These are phyloP conservation scores for Jatropha curcas DNA, from an alignment of 345 rosid species.

Conservation along the genomic window DNA sequence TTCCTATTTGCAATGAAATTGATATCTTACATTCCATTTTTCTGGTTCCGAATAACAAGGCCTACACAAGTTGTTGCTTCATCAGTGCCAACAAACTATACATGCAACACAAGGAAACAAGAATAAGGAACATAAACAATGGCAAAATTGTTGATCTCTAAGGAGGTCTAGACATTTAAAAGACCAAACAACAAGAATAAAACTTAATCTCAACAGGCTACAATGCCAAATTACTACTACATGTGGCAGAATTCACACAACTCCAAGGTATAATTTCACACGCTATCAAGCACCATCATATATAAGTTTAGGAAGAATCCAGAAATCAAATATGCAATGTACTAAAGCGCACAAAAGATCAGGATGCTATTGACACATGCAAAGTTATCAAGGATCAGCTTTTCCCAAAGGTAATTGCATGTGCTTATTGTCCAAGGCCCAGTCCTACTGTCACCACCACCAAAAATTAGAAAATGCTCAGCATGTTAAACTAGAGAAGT, in stretches of 20 bases:
- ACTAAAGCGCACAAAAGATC: no score
- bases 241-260: neutral
- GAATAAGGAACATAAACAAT: neutral
- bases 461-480: no score
- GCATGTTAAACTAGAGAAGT: no score
- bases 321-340: no score
- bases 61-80: slow-evolving; percentile 93
- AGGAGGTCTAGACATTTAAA: neutral
- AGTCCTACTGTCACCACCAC: no score
- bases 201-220: neutral
- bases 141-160: neutral
- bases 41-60: slow-evolving; percentile 66
- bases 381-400: no score
- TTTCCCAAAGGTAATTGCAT: no score
- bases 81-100: slow-evolving; percentile 73
- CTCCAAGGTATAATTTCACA: neutral
- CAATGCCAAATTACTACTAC: no score
- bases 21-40: slow-evolving; percentile 62
- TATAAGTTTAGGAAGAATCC: no score
- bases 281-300: no score
- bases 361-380: no score
- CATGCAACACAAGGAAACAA: slow-evolving; percentile 12
- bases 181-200: neutral
- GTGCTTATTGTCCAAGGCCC: no score
- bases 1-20: neutral